These are phyloP conservation scores for Wallacemonas sp. DNA, from an alignment of 208 protist species.

Conservation along the genomic window DNA sequence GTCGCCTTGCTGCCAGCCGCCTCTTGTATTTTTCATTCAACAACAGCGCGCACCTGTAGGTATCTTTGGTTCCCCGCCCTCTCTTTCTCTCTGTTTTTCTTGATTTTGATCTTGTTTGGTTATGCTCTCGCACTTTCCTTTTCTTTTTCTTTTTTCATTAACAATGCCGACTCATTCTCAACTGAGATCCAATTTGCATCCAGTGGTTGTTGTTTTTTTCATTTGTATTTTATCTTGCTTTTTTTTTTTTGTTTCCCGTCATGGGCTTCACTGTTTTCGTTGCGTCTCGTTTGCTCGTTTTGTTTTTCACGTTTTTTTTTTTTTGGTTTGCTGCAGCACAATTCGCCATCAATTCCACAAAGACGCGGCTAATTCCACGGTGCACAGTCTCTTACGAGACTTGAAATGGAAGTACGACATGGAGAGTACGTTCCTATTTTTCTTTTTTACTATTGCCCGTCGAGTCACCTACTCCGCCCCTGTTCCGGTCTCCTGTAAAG, in stretches of 20 bases:
- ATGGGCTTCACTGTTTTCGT: not conserved
- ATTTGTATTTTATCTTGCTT: not conserved
- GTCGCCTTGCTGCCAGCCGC: too few relatives aligned
- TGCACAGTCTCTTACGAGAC: too few relatives aligned
- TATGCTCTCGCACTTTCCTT: too few relatives aligned
- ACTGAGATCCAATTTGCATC: too few relatives aligned
- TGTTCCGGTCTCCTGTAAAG: not conserved
- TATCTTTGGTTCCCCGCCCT: not conserved
- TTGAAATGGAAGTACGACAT: too few relatives aligned
- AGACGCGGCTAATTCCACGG: too few relatives aligned
- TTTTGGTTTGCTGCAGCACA: not conserved
- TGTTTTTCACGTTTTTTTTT: conserved; percentile 3
- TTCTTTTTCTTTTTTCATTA: too few relatives aligned
- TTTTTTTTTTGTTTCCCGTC: not conserved
- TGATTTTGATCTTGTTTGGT: not conserved
- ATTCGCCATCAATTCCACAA: not conserved
- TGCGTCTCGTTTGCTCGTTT: not conserved
- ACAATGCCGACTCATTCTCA: too few relatives aligned
- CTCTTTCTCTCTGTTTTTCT: not conserved
- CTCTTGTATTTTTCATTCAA: too few relatives aligned
- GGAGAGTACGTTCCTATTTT: not conserved
- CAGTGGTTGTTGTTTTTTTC: not conserved
- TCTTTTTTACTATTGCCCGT: too few relatives aligned
- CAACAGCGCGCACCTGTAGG: too few relatives aligned
- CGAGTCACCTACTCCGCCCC: too few relatives aligned